Evolutionary conservation across 257 asterid genomes (phyloP), one percentile per base, ranked within the genome.

Genomic region (Jacaranda copaia): DNA sequence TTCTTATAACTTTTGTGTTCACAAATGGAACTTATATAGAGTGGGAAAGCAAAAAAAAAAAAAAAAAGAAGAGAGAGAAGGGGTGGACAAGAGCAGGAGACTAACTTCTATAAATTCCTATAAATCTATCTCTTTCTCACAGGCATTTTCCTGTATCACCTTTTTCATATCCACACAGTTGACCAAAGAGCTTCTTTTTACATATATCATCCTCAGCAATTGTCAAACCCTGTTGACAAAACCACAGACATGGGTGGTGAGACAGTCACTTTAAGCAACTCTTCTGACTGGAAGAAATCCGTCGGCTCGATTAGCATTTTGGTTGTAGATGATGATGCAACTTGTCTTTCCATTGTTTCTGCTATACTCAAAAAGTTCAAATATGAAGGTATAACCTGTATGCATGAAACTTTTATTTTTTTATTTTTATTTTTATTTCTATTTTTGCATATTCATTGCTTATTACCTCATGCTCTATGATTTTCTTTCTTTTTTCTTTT

Each of bases 261-360:
- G 68, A 48, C 32, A 19, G 51, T 61, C 15, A 49, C 70, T 45
- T 7, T 61, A 66, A 43, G 51, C 38, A 25, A 55, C 18, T 71
- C 77, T 13, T 43, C 62, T 14, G 25, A 53, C 36, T 48, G 57
- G 25, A 35, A 56, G 19, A 68, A 65, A 42, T 36, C 78, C 6
- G 43, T 46, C 13, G 52, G 74, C 4, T 20, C 79, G 8, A 68
- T 80, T 19, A 90, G 65, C 62, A 77, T 85, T 84, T 62, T 90
- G 79, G 89, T 90, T 43, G 96, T 86, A 3, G 96, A 90, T 58
- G 89, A 88, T 76, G 94, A 87, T 69, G 53, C 69, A 5, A 84
- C 87, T 0, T 90, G 88, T 75, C 91, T 88, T 62, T 14, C 91
- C 70, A 70, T 86, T 59, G 82, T 84, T 77, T 82, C 96, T 79